Conservation (phyloP, 2,329 filamentous ascomycete genomes). For the Trichoderma sp. region DNA sequence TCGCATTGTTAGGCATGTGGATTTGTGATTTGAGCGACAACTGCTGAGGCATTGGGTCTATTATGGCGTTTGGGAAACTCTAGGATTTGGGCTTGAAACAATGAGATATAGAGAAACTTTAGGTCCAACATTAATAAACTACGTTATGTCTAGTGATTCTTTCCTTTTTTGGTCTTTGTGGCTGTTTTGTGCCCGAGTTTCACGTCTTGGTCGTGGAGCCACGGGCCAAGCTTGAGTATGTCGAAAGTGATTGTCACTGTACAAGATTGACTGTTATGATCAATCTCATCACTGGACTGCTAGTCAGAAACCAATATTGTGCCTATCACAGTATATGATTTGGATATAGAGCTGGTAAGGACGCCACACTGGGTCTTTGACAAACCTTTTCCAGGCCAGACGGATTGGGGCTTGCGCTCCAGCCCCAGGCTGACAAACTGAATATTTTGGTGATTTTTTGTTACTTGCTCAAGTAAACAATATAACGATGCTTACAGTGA, state of each 20-base stretch:
- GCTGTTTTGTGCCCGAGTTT: not conserved
- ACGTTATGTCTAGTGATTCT: not conserved
- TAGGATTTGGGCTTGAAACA: not conserved
- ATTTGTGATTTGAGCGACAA: conserved; percentile 8
- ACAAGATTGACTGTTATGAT: conserved; percentile 6
- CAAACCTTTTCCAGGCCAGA: no score
- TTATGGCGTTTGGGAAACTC: conserved; percentile 1
- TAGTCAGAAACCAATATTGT: conserved; percentile 38
- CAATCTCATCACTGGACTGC: conserved; percentile 14
- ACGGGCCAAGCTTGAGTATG: conserved; percentile 17
- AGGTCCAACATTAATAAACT: not conserved
- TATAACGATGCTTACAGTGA: no score
- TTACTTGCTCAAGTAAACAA: no score
- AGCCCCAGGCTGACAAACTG: conserved; percentile 11
- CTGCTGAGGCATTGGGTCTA: not conserved
- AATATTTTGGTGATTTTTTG: conserved; percentile 1
- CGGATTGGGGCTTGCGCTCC: no score
- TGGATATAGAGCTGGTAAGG: no score
- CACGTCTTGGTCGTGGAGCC: not conserved
- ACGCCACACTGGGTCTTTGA: no score
- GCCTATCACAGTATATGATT: no score
- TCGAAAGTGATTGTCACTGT: conserved; percentile 17
- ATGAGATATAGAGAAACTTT: not conserved
- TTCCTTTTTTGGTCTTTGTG: not conserved
- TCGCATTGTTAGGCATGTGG: not conserved